These are phyloP conservation scores for Linnemannia exigua DNA, from an alignment of 192 early-diverging fungal species.

Conservation along the genomic window DNA sequence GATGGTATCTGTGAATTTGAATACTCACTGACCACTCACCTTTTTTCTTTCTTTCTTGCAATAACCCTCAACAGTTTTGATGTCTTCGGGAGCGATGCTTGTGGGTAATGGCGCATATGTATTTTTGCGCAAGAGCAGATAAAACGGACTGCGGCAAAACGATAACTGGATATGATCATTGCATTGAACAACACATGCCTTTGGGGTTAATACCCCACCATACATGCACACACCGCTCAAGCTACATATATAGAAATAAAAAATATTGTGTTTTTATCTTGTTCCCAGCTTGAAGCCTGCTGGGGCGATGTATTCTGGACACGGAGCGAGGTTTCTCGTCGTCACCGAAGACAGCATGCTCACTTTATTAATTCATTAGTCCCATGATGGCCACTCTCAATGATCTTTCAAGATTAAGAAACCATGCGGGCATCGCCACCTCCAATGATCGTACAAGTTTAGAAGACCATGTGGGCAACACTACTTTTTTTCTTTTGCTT, in stretches of 20 bases:
- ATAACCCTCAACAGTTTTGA: slow-evolving; percentile 26
- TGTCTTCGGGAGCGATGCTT: slow-evolving; percentile 49
- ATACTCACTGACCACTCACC: not conserved
- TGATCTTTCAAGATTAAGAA: not conserved
- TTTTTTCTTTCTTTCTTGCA: not conserved
- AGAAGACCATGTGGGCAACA: not conserved
- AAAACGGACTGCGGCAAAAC: not conserved
- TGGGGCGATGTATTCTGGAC: too few relatives aligned
- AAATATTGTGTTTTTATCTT: not conserved
- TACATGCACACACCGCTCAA: too few relatives aligned
- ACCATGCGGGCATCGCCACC: too few relatives aligned
- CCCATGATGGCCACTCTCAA: too few relatives aligned
- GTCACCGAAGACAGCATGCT: too few relatives aligned
- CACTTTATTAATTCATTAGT: too few relatives aligned
- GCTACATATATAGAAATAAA: not conserved
- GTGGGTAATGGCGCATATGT: slow-evolving; percentile 45
- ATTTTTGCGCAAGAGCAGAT: slow-evolving; percentile 28
- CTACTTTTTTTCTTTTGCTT: not conserved
- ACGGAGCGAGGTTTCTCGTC: too few relatives aligned
- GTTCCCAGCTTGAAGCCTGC: too few relatives aligned
- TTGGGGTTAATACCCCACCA: not conserved
- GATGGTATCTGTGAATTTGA: not conserved
- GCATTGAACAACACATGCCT: not conserved
- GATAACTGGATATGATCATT: not conserved
- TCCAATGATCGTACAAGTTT: not conserved